Evolutionary conservation across 176 grass and related monocot species (phyloP), one percentile per base, ranked within the genome.

Genomic region (Carex pumila): DNA sequence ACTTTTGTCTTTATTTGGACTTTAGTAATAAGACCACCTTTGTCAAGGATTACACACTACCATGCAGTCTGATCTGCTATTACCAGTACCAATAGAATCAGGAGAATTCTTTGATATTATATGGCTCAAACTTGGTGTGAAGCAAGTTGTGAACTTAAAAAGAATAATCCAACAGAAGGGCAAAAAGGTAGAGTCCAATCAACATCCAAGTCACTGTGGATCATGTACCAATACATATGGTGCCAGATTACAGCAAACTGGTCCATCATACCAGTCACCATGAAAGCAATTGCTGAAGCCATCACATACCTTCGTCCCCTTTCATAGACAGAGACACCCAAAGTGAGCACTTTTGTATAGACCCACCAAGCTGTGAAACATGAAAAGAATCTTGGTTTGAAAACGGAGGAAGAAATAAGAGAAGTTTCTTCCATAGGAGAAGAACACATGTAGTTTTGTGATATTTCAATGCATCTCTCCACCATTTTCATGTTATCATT

Each of bases 251-350:
- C 43, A 74, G 45, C 68, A 25, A 49, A 47, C 32, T 37, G 14
- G 31, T 68, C 32, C 68, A 71, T 19, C 7, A 25, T 39, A 49
- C 70, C 18, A 54, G 19, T 75, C 71, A 15, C n/a, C 21, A 75
- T 75, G 45, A 11, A 74, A 29, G 6, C n/a, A 45, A 29, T 30
- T 10, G 61, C 70, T 37, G 61, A 70, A 37, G 31, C 6, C 66
- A 57, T 88, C 41, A 55, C 81, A 82, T 91, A 94, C 95, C 95
- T 93, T 75, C 69, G 87, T 58, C 91, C 91, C 0, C 83, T 82
- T 82, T 98, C 95, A 84, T 87, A 94, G 58, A 95, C 70, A 85
- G 95, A 98, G 31, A 92, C 88, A 67, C 95, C 92, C 80, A 98
- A 62, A 32, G 92, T 93, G 18, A 98, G 88, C 72, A 94, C 84